Conservation (phyloP, 2,329 filamentous ascomycete genomes). For the Penicillium freii region DNA sequence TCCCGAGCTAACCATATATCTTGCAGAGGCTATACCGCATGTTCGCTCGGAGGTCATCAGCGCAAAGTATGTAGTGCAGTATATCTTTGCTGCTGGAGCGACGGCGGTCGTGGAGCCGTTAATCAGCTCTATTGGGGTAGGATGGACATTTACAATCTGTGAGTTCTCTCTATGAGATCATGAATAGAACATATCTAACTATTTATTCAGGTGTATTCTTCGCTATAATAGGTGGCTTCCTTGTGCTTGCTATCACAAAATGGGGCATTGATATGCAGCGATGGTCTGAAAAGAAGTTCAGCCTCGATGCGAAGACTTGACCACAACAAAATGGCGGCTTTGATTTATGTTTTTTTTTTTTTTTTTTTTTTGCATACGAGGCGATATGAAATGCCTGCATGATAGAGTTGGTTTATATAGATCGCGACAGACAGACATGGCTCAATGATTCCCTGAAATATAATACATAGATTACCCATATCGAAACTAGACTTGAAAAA, state of each 20-base stretch:
- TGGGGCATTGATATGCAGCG: slow-evolving; percentile 37
- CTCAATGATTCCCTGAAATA: neutral
- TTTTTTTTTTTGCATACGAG: neutral
- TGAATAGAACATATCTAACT: slow-evolving; percentile 15
- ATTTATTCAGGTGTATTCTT: slow-evolving; percentile 27
- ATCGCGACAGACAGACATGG: neutral
- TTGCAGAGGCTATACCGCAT: slow-evolving; percentile 43
- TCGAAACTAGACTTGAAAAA: neutral
- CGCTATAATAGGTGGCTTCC: slow-evolving; percentile 27
- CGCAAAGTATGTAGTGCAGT: slow-evolving; percentile 76
- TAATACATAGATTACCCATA: neutral
- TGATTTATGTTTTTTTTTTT: slow-evolving; percentile 1
- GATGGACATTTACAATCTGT: slow-evolving; percentile 75
- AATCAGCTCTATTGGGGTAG: slow-evolving; percentile 69
- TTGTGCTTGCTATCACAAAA: slow-evolving; percentile 30
- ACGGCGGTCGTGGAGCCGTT: slow-evolving; percentile 71
- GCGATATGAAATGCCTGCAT: slow-evolving; percentile 1
- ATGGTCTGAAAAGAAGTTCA: slow-evolving; percentile 31
- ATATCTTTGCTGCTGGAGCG: slow-evolving; percentile 68
- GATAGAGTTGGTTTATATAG: slow-evolving; percentile 3
- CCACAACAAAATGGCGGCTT: slow-evolving; percentile 1
- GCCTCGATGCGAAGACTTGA: slow-evolving; percentile 18
- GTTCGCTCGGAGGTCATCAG: slow-evolving; percentile 70
- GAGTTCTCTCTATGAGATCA: slow-evolving; percentile 34
- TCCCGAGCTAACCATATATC: neutral